These are phyloP conservation scores for Aleurites moluccanus DNA, from an alignment of 441 rosid species.

Conservation along the genomic window DNA sequence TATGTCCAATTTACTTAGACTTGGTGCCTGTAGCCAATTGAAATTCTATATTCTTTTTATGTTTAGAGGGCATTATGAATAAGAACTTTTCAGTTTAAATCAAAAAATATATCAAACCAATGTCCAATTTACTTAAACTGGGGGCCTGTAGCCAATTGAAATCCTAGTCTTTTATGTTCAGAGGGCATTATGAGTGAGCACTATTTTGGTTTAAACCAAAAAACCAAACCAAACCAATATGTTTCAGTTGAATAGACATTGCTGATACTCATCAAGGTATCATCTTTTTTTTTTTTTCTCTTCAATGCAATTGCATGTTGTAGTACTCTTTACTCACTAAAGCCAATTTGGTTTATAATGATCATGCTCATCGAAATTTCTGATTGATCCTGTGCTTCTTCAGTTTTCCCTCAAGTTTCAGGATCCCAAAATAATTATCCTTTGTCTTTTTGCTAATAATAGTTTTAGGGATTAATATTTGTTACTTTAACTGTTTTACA, in stretches of 20 bases:
- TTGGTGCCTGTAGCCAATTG: background rate
- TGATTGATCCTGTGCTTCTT: background rate
- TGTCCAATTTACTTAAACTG: background rate
- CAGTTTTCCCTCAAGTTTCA: background rate
- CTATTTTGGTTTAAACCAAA: background rate
- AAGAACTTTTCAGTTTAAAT: background rate
- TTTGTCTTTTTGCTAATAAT: background rate
- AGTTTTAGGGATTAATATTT: background rate
- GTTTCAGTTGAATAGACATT: background rate
- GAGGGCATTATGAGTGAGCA: background rate
- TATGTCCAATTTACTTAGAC: background rate
- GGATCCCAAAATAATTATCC: constrained; percentile 1
- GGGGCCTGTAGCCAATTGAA: background rate
- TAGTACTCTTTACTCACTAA: background rate
- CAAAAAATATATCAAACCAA: background rate
- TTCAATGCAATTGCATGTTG: background rate
- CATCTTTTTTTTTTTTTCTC: background rate
- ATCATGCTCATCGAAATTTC: background rate
- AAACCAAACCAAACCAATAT: background rate
- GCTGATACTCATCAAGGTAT: background rate
- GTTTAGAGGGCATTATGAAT: background rate
- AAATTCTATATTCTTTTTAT: background rate
- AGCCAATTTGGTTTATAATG: background rate
- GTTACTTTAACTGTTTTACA: constrained; percentile 25
- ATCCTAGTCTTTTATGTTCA: background rate